A percentile compares a stretch with the other conserved stretches of the same genome.
Evolutionary conservation across 176 grass and related monocot genomes (phyloP).

Genomic region (Chrysopogon serrulatus): DNA sequence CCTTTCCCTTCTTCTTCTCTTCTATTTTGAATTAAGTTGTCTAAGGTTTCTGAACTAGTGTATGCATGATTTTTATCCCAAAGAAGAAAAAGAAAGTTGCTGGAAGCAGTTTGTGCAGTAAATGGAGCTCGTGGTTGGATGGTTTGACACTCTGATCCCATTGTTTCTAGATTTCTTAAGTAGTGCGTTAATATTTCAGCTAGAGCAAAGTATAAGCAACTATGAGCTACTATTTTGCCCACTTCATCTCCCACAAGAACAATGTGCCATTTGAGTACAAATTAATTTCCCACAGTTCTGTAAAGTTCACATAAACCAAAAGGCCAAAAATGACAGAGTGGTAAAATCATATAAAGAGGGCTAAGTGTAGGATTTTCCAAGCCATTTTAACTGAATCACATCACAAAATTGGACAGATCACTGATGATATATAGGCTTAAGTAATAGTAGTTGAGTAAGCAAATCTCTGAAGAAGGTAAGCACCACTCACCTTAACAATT

Average conservation of each 20-base stretch:
- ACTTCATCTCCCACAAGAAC: neutral
- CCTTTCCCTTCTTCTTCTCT: neutral
- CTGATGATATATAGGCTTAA: neutral
- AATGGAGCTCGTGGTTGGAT: neutral
- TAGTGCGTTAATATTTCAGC: neutral
- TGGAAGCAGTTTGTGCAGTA: neutral
- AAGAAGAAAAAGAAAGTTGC: neutral
- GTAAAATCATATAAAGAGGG: neutral
- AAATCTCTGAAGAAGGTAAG: conserved; percentile 4
- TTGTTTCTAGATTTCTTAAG: neutral
- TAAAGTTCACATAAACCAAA: conserved; percentile 15
- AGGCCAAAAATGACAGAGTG: neutral
- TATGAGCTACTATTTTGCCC: neutral
- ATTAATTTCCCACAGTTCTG: neutral
- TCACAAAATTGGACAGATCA: neutral
- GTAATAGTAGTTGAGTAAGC: neutral
- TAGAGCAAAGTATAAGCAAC: neutral
- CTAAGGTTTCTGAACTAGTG: neutral
- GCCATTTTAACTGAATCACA: neutral
- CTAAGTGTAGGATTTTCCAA: neutral
- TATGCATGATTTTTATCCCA: neutral
- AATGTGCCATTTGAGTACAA: neutral
- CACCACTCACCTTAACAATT: conserved; percentile 71
- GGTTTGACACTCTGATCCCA: neutral
- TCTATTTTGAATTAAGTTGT: neutral